These are phyloP conservation scores for Urtica urens DNA, from an alignment of 306 rosid species.

Conservation along the genomic window DNA sequence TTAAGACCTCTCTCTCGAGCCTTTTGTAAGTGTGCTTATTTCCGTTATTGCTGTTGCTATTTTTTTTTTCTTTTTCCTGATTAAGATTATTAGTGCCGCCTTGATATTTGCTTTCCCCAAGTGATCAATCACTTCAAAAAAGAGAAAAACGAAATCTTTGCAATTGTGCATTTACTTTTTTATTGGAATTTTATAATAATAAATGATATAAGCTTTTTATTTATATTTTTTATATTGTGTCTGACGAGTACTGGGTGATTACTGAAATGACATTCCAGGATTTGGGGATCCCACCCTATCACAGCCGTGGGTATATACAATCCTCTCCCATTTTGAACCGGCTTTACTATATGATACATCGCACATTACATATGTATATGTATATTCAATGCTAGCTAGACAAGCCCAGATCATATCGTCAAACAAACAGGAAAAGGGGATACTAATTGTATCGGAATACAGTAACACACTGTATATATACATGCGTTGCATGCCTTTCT, in stretches of 20 bases:
- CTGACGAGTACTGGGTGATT: constrained; percentile 6
- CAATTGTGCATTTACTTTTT: background rate
- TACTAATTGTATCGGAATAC: too few relatives aligned
- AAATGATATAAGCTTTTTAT: background rate
- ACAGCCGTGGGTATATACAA: constrained; percentile 14
- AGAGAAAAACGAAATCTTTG: too few relatives aligned
- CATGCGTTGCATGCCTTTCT: too few relatives aligned
- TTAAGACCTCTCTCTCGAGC: constrained; percentile 20
- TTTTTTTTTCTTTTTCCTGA: background rate
- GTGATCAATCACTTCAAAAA: too few relatives aligned
- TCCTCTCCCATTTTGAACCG: constrained; percentile 6
- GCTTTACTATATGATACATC: constrained; percentile 1
- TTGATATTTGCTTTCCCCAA: background rate
- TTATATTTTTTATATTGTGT: too few relatives aligned
- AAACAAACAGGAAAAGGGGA: too few relatives aligned
- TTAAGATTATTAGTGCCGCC: background rate
- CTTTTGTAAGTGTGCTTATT: constrained; percentile 23
- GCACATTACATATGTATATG: background rate
- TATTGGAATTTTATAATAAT: background rate
- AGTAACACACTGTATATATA: too few relatives aligned
- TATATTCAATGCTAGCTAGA: too few relatives aligned
- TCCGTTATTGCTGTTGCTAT: background rate
- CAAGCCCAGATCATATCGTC: background rate
- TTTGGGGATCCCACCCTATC: constrained; percentile 11
- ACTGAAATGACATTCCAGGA: constrained; percentile 8